Conservation (phyloP, 2,329 filamentous ascomycete genomes). For the Phaeoacremonium minimum region DNA sequence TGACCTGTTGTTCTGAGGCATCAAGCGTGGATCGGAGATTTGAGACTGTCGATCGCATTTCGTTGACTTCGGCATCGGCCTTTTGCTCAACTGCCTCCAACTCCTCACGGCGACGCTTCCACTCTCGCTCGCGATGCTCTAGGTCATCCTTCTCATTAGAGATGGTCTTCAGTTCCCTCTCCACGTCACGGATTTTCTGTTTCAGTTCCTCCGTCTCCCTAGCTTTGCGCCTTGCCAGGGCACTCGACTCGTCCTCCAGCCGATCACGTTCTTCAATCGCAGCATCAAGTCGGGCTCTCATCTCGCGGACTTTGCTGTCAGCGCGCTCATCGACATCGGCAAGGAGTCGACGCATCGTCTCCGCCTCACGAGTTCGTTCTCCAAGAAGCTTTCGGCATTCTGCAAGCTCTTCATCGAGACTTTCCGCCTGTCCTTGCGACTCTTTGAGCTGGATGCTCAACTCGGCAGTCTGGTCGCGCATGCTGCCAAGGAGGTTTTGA, state of each 20-base stretch:
- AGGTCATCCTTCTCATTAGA: slow-evolving; percentile 75
- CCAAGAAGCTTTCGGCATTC: slow-evolving; percentile 83
- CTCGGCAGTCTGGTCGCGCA: slow-evolving; percentile 90
- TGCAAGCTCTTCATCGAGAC: slow-evolving; percentile 83
- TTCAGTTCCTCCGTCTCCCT: slow-evolving; percentile 86
- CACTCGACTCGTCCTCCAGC: slow-evolving; percentile 84
- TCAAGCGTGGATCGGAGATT: slow-evolving; percentile 79
- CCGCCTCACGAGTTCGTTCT: slow-evolving; percentile 85
- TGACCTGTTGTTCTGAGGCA: slow-evolving; percentile 78
- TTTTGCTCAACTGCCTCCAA: slow-evolving; percentile 67
- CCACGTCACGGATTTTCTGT: slow-evolving; percentile 72
- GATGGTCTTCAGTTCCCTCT: slow-evolving; percentile 68
- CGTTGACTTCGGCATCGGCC: slow-evolving; percentile 67
- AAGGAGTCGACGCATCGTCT: slow-evolving; percentile 88
- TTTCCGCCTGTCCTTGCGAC: slow-evolving; percentile 74
- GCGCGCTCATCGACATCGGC: slow-evolving; percentile 81
- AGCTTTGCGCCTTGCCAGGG: slow-evolving; percentile 68
- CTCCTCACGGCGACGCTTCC: slow-evolving; percentile 69
- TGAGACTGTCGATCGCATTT: slow-evolving; percentile 72
- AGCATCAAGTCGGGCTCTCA: slow-evolving; percentile 81
- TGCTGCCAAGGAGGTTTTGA: slow-evolving; percentile 80
- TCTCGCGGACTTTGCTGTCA: slow-evolving; percentile 78
- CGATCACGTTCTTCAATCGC: slow-evolving; percentile 93
- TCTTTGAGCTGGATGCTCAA: slow-evolving; percentile 90
- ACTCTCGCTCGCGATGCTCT: slow-evolving; percentile 68